Percentiles rank a stretch among this genome's conserved stretches.
These are phyloP conservation scores for Cicer judaicum DNA, from an alignment of 306 rosid genomes.

Conservation along the genomic window DNA sequence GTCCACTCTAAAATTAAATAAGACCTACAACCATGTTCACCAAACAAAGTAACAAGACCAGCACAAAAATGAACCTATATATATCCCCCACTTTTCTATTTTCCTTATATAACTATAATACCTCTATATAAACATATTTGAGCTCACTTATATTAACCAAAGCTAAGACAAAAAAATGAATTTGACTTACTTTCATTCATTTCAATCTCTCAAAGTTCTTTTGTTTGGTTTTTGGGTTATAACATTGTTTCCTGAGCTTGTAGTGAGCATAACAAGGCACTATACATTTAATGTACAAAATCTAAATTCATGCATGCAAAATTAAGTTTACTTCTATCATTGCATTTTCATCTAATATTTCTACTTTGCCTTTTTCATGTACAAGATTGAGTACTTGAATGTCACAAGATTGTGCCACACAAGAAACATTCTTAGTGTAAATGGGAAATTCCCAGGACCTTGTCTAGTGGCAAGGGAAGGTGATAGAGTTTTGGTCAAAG, in stretches of 20 bases:
- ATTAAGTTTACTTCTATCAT: neutral
- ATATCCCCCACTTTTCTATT: neutral
- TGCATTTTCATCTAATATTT: conserved; percentile 11
- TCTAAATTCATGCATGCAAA: conserved; percentile 17
- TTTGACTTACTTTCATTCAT: conserved; percentile 28
- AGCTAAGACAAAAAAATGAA: conserved; percentile 48
- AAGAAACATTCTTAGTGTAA: conserved; percentile 69
- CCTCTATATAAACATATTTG: conserved; percentile 35
- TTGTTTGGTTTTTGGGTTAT: conserved; percentile 49
- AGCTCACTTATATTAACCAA: conserved; percentile 12
- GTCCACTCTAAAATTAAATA: conserved; percentile 80
- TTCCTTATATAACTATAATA: neutral
- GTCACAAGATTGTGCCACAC: conserved; percentile 78
- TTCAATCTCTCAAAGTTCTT: conserved; percentile 48
- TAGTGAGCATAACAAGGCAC: conserved; percentile 66
- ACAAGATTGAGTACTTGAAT: conserved; percentile 61
- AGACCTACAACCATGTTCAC: conserved; percentile 63
- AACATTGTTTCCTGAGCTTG: conserved; percentile 53
- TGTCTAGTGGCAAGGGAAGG: conserved; percentile 80
- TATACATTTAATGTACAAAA: conserved; percentile 74
- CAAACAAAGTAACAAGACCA: conserved; percentile 34
- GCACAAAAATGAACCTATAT: conserved; percentile 22
- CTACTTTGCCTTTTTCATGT: conserved; percentile 1
- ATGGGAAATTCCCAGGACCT: conserved; percentile 78
- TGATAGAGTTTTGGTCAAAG: conserved; percentile 67